A percentile compares a stretch with the other conserved stretches of the same genome.
phyloP scores from a whole-genome alignment of 2,329 filamentous ascomycete species.

The Colletotrichum sp. region DNA sequence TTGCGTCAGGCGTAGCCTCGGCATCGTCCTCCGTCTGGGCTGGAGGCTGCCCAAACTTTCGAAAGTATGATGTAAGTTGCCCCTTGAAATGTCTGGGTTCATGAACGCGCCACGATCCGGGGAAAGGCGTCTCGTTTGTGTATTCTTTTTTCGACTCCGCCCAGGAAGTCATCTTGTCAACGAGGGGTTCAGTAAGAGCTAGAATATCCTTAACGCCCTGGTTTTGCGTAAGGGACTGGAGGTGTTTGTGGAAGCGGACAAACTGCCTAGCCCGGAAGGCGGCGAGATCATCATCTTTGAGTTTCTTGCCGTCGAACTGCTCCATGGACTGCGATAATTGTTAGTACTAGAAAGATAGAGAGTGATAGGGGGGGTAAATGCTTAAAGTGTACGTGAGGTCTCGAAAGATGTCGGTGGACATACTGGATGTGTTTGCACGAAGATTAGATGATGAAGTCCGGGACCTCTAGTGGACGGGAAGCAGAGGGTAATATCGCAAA shows the following conservation, averaged over 20 bases:
- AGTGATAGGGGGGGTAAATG: background rate
- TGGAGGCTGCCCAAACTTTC: background rate
- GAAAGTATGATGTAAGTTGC: background rate
- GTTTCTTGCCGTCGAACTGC: background rate
- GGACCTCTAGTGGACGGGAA: background rate
- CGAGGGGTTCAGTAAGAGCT: background rate
- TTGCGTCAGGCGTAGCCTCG: background rate
- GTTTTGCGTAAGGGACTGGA: background rate
- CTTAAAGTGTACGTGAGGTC: background rate
- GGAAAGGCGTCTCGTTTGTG: background rate
- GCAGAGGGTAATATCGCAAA: background rate
- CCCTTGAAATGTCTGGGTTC: background rate
- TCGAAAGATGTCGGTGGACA: background rate
- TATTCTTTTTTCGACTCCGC: background rate
- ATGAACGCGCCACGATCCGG: background rate
- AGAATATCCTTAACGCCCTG: background rate
- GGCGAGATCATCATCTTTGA: background rate
- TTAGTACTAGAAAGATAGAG: background rate
- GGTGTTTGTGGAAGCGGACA: background rate
- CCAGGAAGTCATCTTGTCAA: background rate
- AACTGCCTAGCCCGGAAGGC: background rate
- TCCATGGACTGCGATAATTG: background rate
- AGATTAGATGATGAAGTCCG: background rate
- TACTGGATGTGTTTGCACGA: background rate
- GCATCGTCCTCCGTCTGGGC: background rate